Conservation (phyloP, 306 rosid species). For the Quercus aquifolioides region DNA sequence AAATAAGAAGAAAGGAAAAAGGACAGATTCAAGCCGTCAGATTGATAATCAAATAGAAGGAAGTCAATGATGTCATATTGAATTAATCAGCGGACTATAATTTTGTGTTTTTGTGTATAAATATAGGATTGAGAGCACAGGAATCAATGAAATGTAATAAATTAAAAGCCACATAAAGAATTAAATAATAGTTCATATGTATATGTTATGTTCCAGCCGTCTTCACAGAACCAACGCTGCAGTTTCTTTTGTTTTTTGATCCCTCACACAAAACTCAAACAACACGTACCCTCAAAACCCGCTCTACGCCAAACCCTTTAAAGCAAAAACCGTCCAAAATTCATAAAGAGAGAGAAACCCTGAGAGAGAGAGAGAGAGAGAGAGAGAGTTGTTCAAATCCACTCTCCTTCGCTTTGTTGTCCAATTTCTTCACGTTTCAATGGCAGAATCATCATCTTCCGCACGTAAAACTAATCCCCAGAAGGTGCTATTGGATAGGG, state of each 20-base stretch:
- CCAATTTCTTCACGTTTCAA: not conserved
- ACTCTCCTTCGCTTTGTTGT: not conserved
- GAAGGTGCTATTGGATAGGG: constrained; percentile 21
- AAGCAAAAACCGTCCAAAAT: not conserved
- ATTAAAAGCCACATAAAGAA: not conserved
- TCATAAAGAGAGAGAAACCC: not conserved
- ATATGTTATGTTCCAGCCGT: not conserved
- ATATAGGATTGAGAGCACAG: not conserved
- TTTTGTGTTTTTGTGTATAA: not conserved
- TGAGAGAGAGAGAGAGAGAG: not conserved
- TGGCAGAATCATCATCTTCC: constrained; percentile 12
- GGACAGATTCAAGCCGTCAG: not conserved
- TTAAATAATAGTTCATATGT: not conserved
- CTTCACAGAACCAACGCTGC: constrained; percentile 40
- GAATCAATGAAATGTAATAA: not conserved
- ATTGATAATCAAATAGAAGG: not conserved
- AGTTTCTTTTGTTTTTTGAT: constrained; percentile 19
- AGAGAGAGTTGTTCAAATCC: not conserved
- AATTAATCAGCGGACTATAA: not conserved
- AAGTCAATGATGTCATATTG: no score
- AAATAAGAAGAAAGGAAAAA: not conserved
- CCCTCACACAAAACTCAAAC: not conserved
- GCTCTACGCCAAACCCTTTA: constrained; percentile 12
- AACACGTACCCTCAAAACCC: constrained; percentile 21
- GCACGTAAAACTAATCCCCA: not conserved